phyloP scores from a whole-genome alignment of 139 green algal genomes.

The Diplosphaera chodatii region DNA sequence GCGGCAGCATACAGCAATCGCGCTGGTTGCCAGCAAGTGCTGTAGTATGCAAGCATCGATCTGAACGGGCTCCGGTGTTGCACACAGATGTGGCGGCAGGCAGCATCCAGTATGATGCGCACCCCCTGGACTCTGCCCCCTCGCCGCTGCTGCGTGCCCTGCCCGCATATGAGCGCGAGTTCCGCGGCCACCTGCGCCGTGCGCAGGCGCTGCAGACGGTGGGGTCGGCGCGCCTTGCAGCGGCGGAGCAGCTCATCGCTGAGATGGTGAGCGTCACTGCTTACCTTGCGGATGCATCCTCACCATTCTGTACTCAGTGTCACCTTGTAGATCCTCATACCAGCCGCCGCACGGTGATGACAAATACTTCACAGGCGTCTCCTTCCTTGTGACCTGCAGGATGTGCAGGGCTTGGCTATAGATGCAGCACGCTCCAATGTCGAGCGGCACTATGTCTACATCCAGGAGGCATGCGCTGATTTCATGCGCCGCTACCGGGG shows the following conservation, averaged over 20 bases:
- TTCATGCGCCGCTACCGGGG: conserved; percentile 45
- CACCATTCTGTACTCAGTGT: no score
- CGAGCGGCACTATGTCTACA: conserved; percentile 82
- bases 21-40: no score
- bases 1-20: no score
- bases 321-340: no score
- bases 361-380: no score
- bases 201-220: neutral
- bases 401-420: conserved; percentile 74
- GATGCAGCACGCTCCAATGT: conserved; percentile 80
- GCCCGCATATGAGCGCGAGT: conserved; percentile 80
- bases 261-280: conserved; percentile 1
- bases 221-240: neutral
- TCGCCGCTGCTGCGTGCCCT: conserved; percentile 71
- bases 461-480: conserved; percentile 36
- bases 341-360: no score
- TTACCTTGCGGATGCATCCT: no score
- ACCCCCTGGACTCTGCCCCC: conserved; percentile 55
- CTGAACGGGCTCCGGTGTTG: no score
- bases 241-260: neutral
- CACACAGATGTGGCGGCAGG: no score
- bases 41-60: no score
- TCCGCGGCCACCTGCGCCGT: conserved; percentile 53
- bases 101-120: conserved; percentile 30
- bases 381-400: conserved; percentile 31